Base-by-base conservation (phyloP, 805 yeast species). In the Nakazawaea ernobii region DNA sequence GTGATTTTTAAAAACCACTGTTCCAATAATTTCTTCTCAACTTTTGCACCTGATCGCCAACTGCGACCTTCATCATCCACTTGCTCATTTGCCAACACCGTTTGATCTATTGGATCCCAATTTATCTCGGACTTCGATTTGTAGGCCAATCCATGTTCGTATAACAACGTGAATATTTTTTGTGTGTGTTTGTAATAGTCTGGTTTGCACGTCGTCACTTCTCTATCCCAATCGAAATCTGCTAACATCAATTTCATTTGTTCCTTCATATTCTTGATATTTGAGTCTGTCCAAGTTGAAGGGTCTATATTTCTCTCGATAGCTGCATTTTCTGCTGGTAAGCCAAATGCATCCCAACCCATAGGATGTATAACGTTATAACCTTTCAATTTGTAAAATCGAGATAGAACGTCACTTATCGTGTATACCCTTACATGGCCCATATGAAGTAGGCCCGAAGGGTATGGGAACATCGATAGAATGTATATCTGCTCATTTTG, bases 281-380 rank as follows among this genome's bases (percentile, higher is more conserved):
- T 94, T 13, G 69, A 58, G 37, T 68, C 72, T 0, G 99, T 94
- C 99, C 99, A 94, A 1, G 64, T 74, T 0, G 79, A 77, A 0
- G 99, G 97, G 52, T 79, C 80, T 10, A 88, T 73, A 1, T 80
- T 80, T 52, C 95, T 68, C 62, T 91, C 96, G 29, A 89, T 82
- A 0, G 99, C 99, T 0, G 99, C 99, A 63, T 94, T 94, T 62
- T 94, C 99, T 0, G 99, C 99, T 0, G 99, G 99, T 27, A 94
- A 70, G 1, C 99, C 99, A 72, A 94, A 94, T 0, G 98, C 96
- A 70, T 94, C 99, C 97, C 97, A 94, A 0, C 99, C 99, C 95
- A 94, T 91, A 0, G 98, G 97, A 60, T 94, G 96, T 2, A 92
- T 71, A 11, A 92, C 96, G 35, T 81, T 68, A 55, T 73, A 76